Percentiles rank a stretch among this genome's conserved stretches.
Conservation (phyloP, 2,329 filamentous ascomycete genomes). For the Ophiocordyceps robertsii region DNA sequence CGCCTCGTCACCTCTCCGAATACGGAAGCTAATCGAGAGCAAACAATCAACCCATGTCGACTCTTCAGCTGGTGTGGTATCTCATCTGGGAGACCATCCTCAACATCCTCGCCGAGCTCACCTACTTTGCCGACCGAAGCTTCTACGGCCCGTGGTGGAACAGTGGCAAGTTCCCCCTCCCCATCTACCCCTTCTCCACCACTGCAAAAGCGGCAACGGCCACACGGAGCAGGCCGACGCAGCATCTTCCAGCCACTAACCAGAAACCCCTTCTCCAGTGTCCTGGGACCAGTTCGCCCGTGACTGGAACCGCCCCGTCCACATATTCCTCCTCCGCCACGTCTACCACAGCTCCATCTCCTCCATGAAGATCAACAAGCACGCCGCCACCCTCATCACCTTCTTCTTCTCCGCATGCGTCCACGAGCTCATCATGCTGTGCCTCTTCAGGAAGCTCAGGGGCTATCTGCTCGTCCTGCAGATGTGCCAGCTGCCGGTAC, state of each 20-base stretch:
- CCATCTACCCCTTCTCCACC: background rate
- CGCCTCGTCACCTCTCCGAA: background rate
- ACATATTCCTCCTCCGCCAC: conserved; percentile 64
- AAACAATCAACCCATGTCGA: background rate
- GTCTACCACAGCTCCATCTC: conserved; percentile 71
- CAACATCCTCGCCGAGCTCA: conserved; percentile 65
- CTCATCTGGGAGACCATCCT: conserved; percentile 67
- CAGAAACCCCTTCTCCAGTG: conserved; percentile 15
- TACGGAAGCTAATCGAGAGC: background rate
- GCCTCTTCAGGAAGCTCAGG: conserved; percentile 63
- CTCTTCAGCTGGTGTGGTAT: conserved; percentile 52
- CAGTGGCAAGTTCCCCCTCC: conserved; percentile 22
- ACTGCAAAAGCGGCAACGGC: background rate
- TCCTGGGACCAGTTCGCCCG: conserved; percentile 67
- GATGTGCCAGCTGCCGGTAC: conserved; percentile 56
- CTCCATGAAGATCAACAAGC: conserved; percentile 54
- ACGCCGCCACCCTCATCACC: conserved; percentile 61
- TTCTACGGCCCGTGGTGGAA: conserved; percentile 59
- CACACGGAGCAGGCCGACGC: background rate
- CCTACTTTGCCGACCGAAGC: conserved; percentile 61
- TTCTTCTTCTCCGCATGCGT: conserved; percentile 59
- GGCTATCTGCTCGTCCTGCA: conserved; percentile 63
- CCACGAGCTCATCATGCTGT: conserved; percentile 70
- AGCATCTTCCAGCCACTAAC: background rate
- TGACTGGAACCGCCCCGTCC: conserved; percentile 68